A percentile compares a stretch with the other conserved stretches of the same genome.
Conservation (phyloP, 2,329 filamentous ascomycete species). For the Aureobasidium melanogenum region DNA sequence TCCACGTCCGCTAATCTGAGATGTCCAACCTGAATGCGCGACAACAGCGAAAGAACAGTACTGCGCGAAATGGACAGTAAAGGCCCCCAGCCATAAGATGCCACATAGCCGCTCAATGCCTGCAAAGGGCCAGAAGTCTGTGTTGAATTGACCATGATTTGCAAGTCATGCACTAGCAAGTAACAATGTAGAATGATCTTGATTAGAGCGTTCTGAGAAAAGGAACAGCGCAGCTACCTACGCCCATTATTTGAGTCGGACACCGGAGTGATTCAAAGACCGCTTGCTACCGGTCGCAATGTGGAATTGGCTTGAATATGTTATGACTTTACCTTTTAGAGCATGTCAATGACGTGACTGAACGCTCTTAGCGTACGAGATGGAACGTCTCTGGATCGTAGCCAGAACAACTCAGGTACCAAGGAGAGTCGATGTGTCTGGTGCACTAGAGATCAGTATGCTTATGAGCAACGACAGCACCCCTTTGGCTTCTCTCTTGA, state of each 20-base stretch:
- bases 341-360: constrained; percentile 15
- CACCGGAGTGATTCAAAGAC: constrained; percentile 10
- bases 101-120: constrained; percentile 33
- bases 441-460: neutral
- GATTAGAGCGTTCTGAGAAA: neutral
- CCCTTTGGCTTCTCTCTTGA: neutral
- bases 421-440: neutral
- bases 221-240: neutral
- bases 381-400: neutral
- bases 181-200: constrained; percentile 6
- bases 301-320: neutral
- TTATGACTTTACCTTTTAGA: constrained; percentile 15
- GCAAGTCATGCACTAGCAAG: constrained; percentile 4
- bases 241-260: constrained; percentile 1
- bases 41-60: constrained; percentile 37
- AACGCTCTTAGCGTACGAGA: neutral
- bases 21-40: constrained; percentile 38
- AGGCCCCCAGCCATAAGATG: constrained; percentile 39
- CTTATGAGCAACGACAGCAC: neutral
- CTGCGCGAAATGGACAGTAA: constrained; percentile 38
- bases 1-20: constrained; percentile 36
- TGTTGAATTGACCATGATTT: constrained; percentile 26
- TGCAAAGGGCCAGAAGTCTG: constrained; percentile 30
- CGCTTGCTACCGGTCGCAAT: constrained; percentile 5
- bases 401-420: neutral